Evolutionary conservation across 2,329 filamentous ascomycete species (phyloP).

Genomic region (Cytospora mali): DNA sequence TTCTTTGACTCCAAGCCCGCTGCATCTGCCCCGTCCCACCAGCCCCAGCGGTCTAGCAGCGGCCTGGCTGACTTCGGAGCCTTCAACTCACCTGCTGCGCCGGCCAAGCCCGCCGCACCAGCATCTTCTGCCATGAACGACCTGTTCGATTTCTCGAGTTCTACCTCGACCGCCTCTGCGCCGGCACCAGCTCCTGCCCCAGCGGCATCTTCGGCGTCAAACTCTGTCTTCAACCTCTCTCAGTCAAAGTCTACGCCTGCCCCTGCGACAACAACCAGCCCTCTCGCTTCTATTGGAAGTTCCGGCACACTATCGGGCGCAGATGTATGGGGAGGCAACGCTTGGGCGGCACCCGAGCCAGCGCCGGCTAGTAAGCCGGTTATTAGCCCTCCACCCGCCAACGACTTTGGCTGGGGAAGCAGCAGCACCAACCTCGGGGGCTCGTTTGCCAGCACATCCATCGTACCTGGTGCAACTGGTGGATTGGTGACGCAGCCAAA

Average conservation of each 20-base stretch:
- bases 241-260: constrained; percentile 49
- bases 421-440: constrained; percentile 31
- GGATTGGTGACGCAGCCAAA: constrained; percentile 68
- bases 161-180: constrained; percentile 45
- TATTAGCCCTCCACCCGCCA: constrained; percentile 51
- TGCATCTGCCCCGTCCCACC: constrained; percentile 46
- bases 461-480: constrained; percentile 64
- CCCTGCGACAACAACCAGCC: constrained; percentile 42
- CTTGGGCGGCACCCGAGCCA: constrained; percentile 72
- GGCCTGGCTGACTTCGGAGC: constrained; percentile 70
- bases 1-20: constrained; percentile 81
- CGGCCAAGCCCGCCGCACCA: constrained; percentile 41
- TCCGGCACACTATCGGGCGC: constrained; percentile 45
- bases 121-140: constrained; percentile 69
- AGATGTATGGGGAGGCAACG: constrained; percentile 86
- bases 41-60: constrained; percentile 53
- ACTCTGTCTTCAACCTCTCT: constrained; percentile 84
- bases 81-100: constrained; percentile 51
- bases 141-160: constrained; percentile 72
- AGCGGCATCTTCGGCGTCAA: constrained; percentile 46
- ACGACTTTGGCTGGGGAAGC: constrained; percentile 64
- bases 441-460: constrained; percentile 60
- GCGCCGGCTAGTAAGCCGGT: constrained; percentile 44
- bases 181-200: constrained; percentile 46
- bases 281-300: constrained; percentile 42